A percentile compares a stretch with the other conserved stretches of the same genome.
Conservation (phyloP, 2,329 filamentous ascomycete species). For the Epichloe aotearoae region DNA sequence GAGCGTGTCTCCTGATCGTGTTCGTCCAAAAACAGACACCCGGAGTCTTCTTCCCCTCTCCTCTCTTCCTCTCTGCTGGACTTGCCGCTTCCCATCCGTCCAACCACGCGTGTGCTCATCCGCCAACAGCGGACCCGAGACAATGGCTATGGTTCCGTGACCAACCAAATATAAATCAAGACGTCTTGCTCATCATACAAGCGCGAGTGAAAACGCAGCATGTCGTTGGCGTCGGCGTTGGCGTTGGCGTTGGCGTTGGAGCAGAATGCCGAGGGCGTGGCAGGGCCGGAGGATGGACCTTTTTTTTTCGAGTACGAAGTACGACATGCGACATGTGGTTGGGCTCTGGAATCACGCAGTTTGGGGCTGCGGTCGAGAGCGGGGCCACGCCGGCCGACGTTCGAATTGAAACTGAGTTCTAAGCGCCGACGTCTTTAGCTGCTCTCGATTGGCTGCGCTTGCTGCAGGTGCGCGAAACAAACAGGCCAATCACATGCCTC, state of each 20-base stretch:
- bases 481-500: slow-evolving; percentile 19
- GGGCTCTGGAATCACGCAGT: slow-evolving; percentile 9
- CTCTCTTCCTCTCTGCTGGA: neutral
- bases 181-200: neutral
- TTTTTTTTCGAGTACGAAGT: neutral
- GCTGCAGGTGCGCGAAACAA: slow-evolving; percentile 14
- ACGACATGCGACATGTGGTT: slow-evolving; percentile 18
- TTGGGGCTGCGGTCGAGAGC: slow-evolving; percentile 16
- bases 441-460: slow-evolving; percentile 22
- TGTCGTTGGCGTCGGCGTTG: neutral
- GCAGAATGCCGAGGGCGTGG: neutral
- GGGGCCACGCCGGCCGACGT: slow-evolving; percentile 12
- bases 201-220: neutral
- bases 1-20: neutral
- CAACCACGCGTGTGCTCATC: neutral
- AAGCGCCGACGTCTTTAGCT: slow-evolving; percentile 21
- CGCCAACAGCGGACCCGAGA: neutral
- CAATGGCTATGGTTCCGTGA: neutral
- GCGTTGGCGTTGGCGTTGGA: neutral
- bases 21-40: neutral
- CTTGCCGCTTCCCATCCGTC: neutral
- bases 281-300: neutral
- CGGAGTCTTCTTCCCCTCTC: neutral
- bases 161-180: neutral
- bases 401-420: slow-evolving; percentile 19